Conservation (phyloP, 2,329 filamentous ascomycete species). For the Knufia fluminis region DNA sequence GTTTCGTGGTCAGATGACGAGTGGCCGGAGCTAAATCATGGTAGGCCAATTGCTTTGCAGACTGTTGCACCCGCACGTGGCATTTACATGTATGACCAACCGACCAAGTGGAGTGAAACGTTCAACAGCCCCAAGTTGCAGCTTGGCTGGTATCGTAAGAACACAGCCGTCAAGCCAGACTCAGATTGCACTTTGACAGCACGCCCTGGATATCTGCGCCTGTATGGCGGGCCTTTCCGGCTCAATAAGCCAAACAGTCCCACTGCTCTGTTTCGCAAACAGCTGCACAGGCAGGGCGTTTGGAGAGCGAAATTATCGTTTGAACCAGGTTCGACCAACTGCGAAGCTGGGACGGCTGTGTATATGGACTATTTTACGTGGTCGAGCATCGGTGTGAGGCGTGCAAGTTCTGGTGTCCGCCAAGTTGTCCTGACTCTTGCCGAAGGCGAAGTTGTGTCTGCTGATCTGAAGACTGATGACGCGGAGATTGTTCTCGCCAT, state of each 20-base stretch:
- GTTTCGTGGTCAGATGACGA: conserved; percentile 25
- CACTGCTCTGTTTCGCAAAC: conserved; percentile 47
- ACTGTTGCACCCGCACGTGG: conserved; percentile 2
- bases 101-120: conserved; percentile 30
- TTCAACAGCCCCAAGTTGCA: conserved; percentile 24
- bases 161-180: not conserved
- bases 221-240: conserved; percentile 46
- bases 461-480: conserved; percentile 6
- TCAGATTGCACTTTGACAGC: conserved; percentile 29
- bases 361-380: conserved; percentile 47
- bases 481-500: conserved; percentile 25
- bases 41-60: conserved; percentile 9
- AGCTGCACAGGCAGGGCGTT: conserved; percentile 35
- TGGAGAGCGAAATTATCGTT: conserved; percentile 42
- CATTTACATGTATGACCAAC: conserved; percentile 9
- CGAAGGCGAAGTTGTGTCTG: conserved; percentile 17
- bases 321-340: conserved; percentile 31
- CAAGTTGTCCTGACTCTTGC: conserved; percentile 25
- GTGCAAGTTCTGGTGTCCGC: conserved; percentile 15
- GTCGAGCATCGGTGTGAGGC: conserved; percentile 34
- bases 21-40: conserved; percentile 18
- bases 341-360: conserved; percentile 46
- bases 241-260: conserved; percentile 43
- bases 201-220: conserved; percentile 35
- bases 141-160: conserved; percentile 31